Base-by-base conservation (phyloP, 164 flowering plant species). In the Hamamelis virginiana region DNA sequence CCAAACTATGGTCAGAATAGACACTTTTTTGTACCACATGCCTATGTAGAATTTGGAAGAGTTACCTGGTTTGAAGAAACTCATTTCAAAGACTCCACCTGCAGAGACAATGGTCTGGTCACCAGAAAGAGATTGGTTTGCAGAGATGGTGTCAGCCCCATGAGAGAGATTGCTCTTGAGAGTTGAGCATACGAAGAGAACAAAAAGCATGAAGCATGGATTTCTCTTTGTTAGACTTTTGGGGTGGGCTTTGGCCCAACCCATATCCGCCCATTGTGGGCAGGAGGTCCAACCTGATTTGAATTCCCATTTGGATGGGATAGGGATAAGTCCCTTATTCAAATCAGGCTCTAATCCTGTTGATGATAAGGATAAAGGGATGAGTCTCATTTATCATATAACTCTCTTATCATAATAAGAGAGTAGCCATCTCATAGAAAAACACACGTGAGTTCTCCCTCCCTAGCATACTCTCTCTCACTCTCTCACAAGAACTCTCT, bases 21-120 rank as follows among this genome's bases (percentile, higher is more conserved):
- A 64, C 0, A 85, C 46, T n/a, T 72, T 64, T 0, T 68, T 73
- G 71, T 82, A 84, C 94, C 90, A 87, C 5, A 86, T 83, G 53
- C 89, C 87, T 26, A 87, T 66, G 50, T 87, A 87, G 76, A 74
- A 74, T 59, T 78, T 77, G 9, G 85, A 73, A 61, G 89, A 79
- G 8, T 81, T 86, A 80, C 91, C 92, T 77, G 92, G 89, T 19
- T 45, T 70, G 82, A 84, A 88, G 83, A 84, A 90, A 22, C 92
- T 91, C 44, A 88, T 65, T 48, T 47, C 78, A 55, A 88, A 90
- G 65, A 26, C 33, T 5, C 84, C 83, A 25, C 71, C 80, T 16
- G 76, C 19, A 11, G 92, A 90, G 69, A 80, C 65, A 51, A 90
- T 72, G 23, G 85, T 84, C 26, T 81, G 77, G 58, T 84, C 68